Evolutionary conservation across 2,329 filamentous ascomycete species (phyloP), one percentile per base, ranked within the genome.

Genomic region (Acarospora socialis): DNA sequence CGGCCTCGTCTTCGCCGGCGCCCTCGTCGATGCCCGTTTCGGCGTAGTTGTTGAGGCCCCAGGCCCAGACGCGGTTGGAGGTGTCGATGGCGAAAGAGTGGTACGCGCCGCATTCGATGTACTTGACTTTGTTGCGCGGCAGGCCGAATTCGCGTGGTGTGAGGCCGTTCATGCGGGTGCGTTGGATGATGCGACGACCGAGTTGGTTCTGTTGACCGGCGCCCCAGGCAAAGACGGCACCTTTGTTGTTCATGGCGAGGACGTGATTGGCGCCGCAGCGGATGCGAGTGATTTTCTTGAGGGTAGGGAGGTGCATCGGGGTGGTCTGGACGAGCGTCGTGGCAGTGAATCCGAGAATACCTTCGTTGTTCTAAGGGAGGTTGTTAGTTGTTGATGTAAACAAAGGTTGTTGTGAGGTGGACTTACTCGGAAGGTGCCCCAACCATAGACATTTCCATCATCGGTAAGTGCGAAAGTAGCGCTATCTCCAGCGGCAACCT

Each of bases 1-100:
- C n/a, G n/a, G n/a, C 7, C 16, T 67, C 33, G 67, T 66, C 63
- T 24, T 67, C 64, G 13, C 72, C 73, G 9, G 66, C 70, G 30
- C 65, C 60, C n/a, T 67, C 61, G n/a, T 59, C 55, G 31, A 73
- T 63, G 9, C 77, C 81, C 10, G 77, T 76, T 57, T 87, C 75
- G 38, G 74, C 77, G 52, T 77, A 84, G 55, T 78, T 81, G 62
- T 90, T 90, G 8, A 81, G 63, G 7, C 81, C 81, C 80, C 81
- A 90, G 0, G 73, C 68, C 56, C 71, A 84, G 19, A 53, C 46
- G 20, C 48, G 49, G 16, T 61, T 59, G 6, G 47, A 34, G 1
- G 44, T 46, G 36, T 51, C 50, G 21, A 65, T 56, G 23, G 61
- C 62, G n/a, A 63, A 58, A 1, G 61, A 60, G 39, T 63, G 60